Evolutionary conservation across 2,329 filamentous ascomycete genomes (phyloP).

Genomic region (Hypoxylon sp.): DNA sequence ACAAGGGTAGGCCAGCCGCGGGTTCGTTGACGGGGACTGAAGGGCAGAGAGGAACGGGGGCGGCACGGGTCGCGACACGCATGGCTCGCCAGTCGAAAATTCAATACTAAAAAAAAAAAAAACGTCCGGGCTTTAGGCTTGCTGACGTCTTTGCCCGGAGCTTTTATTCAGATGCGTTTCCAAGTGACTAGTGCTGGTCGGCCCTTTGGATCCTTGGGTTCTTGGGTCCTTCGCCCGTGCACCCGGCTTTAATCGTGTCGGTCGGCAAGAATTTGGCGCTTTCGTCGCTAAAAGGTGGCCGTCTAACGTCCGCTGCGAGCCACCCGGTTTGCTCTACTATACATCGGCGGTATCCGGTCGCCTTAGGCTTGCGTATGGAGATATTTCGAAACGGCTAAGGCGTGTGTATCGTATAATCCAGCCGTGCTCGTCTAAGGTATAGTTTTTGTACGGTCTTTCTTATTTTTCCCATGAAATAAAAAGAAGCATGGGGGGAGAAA

Average conservation of each 20-base stretch:
- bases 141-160: slow-evolving; percentile 28
- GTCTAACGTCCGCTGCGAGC: slow-evolving; percentile 16
- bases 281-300: slow-evolving; percentile 7
- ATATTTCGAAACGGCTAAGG: slow-evolving; percentile 14
- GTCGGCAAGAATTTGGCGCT: slow-evolving; percentile 12
- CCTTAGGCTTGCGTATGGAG: background rate
- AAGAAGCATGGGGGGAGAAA: no score
- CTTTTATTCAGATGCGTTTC: slow-evolving; percentile 26
- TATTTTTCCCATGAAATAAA: no score
- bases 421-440: slow-evolving; percentile 20
- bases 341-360: slow-evolving; percentile 16
- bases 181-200: slow-evolving; percentile 22
- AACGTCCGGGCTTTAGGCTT: background rate
- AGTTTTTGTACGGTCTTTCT: background rate
- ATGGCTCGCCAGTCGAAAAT: slow-evolving; percentile 26
- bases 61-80: slow-evolving; percentile 32
- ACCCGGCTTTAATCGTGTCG: background rate
- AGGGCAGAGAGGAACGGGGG: slow-evolving; percentile 9
- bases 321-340: slow-evolving; percentile 22
- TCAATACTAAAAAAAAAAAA: no score
- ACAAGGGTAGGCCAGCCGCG: slow-evolving; percentile 35
- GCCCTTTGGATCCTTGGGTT: no score
- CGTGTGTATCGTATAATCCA: slow-evolving; percentile 12
- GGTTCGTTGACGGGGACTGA: slow-evolving; percentile 3
- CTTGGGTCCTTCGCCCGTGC: slow-evolving; percentile 27